Evolutionary conservation across 345 rosid genomes (phyloP), one percentile per base, ranked within the genome.

Genomic region (Hypericum androsaemum): DNA sequence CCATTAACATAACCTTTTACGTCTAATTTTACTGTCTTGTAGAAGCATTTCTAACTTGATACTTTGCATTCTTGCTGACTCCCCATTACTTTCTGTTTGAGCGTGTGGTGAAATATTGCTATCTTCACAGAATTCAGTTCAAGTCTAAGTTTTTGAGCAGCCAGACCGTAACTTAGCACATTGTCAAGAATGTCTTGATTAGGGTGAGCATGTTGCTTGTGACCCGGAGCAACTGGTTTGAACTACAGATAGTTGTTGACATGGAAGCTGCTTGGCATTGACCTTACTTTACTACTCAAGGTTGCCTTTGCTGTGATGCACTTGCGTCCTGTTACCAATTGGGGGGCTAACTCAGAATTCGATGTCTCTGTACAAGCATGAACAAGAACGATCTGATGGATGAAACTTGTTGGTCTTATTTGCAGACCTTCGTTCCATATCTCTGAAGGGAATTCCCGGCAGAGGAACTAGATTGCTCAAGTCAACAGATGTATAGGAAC

Each of bases 1-100:
- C 86, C 78, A 75, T 85, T 92, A 85, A 92, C 98, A 83, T 83
- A 83, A 90, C 95, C 82, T 69, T 61, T 66, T 69, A 64, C 67
- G 59, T 87, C 84, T 82, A 76, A 76, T 78, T 79, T 70, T 82
- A 64, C 67, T 76, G 56, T 62, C 56, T 70, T 67, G 57, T 69
- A 57, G 65, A 71, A 75, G 67, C 57, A 75, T 76, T 74, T 41
- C 85, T 80, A 77, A 82, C 84, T 60, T 60, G 50, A 49, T 76
- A 14, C 59, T 60, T 72, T 65, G 42, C 62, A 36, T 64, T 69
- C 64, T 58, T 78, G 56, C 83, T 79, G 70, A 87, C 86, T 53
- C 53, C 40, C 32, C 32, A 22, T 1, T 69, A 65, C 72, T 79
- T 52, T 71, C 51, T 81, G 42, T 66, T 61, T 73, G 62, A 74